These are phyloP conservation scores for Colletotrichum chrysophilum DNA, from an alignment of 2,329 filamentous ascomycete genomes.

Conservation along the genomic window DNA sequence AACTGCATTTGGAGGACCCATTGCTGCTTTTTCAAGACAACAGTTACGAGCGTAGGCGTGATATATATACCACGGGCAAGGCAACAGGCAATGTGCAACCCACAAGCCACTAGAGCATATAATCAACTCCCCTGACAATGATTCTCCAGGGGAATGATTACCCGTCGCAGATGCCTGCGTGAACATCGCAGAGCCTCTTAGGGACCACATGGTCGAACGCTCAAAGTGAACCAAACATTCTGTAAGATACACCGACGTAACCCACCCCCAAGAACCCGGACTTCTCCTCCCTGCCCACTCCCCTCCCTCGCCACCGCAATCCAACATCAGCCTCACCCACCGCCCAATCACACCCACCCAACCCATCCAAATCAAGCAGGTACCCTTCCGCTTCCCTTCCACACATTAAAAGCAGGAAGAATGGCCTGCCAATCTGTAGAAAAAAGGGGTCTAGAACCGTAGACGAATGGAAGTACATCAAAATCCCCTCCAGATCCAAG, in stretches of 20 bases:
- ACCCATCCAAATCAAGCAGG: not conserved
- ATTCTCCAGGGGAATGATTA: too few relatives aligned
- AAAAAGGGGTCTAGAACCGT: too few relatives aligned
- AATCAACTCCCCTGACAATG: accelerated
- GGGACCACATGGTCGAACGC: accelerated
- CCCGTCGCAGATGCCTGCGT: too few relatives aligned
- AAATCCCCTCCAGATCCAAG: not conserved
- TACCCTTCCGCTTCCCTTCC: not conserved
- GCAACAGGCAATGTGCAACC: accelerated
- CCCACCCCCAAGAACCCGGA: not conserved
- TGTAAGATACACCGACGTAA: not conserved
- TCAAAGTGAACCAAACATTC: too few relatives aligned
- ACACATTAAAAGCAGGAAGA: too few relatives aligned
- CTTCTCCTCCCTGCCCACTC: not conserved
- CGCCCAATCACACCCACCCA: not conserved
- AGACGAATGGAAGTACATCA: not conserved
- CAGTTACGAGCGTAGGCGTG: too few relatives aligned
- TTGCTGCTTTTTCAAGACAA: too few relatives aligned
- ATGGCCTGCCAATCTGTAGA: too few relatives aligned
- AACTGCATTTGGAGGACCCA: too few relatives aligned
- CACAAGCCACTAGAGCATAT: accelerated
- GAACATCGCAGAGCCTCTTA: accelerated
- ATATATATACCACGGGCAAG: too few relatives aligned
- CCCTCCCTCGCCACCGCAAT: not conserved
- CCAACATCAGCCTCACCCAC: not conserved